Evolutionary conservation across 2,329 filamentous ascomycete species (phyloP), one percentile per base, ranked within the genome.

Genomic region (Colletotrichum tamarilloi): DNA sequence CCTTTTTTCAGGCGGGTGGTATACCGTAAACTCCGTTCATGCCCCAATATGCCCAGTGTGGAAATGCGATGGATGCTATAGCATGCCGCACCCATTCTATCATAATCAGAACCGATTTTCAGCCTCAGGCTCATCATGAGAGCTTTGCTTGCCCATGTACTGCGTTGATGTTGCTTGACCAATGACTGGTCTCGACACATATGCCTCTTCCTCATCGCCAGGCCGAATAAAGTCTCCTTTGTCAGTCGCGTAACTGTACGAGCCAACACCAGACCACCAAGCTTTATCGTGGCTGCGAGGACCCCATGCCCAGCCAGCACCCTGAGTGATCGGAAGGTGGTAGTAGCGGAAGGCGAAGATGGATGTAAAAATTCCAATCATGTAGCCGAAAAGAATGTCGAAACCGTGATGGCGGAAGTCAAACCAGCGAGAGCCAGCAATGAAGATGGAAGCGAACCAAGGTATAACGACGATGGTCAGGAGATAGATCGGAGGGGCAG

Each of bases 321-420:
- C 95, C n/a, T 89, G 87, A 24, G 85, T 86, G 75, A 97, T 91
- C 0, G 95, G 94, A 11, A 97, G 84, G 80, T 98, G 95, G 80
- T 98, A 98, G 85, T 92, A 94, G 28, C 93, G 88, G 85, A 98
- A 98, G 3, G 92, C 89, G 77, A 96, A 91, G 80, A 92, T 92
- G 24, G 94, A 90, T 49, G 90, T 90, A 57, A 91, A 83, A 16
- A 92, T 88, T 9, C 96, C 96, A 74, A 98, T 93, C 14, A 93
- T 76, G 68, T 92, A 93, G n/a, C 96, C 96, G 75, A 93, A 94
- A 2, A 98, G 84, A 76, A 98, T 94, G 76, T 98, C 96, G 80
- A 98, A 96, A n/a, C 92, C 95, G 80, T 96, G 94, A 82, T 98
- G 96, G 52, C 94, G 91, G 84, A 92, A 97, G 81, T 98, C 92